A percentile compares a stretch with the other conserved stretches of the same genome.
phyloP scores from a whole-genome alignment of 2,329 filamentous ascomycete genomes.

The Stachybotrys chartarum region DNA sequence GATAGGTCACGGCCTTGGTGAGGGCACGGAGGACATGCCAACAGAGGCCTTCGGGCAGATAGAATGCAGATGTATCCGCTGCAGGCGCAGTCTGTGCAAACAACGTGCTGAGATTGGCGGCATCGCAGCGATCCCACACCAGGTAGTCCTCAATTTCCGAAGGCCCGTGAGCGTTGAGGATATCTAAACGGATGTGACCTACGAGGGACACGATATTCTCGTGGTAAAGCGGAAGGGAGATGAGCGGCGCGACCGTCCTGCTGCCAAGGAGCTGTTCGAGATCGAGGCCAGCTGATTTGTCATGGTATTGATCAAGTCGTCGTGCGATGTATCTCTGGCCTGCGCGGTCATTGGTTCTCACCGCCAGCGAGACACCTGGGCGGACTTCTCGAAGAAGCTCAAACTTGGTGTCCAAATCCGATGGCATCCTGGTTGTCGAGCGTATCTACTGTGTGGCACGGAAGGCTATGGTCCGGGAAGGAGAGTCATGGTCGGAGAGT shows the following conservation, averaged over 20 bases:
- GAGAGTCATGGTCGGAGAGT: too few relatives aligned
- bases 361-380: conserved; percentile 23
- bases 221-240: conserved; percentile 36
- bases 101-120: conserved; percentile 38
- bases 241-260: conserved; percentile 18
- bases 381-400: conserved; percentile 19
- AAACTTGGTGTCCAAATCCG: not conserved
- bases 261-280: conserved; percentile 15
- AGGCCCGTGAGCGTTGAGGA: conserved; percentile 7
- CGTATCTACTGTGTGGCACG: too few relatives aligned
- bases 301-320: conserved; percentile 7
- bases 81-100: conserved; percentile 19
- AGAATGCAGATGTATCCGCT: conserved; percentile 13
- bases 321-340: conserved; percentile 25
- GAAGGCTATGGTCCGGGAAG: too few relatives aligned
- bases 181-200: conserved; percentile 23
- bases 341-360: conserved; percentile 15
- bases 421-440: not conserved
- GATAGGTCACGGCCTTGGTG: conserved; percentile 40
- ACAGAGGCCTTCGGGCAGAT: conserved; percentile 44
- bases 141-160: conserved; percentile 22
- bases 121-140: conserved; percentile 47
- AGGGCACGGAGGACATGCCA: conserved; percentile 48
- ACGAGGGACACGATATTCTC: conserved; percentile 40
- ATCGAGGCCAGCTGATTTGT: conserved; percentile 12